phyloP scores from a whole-genome alignment of 768 basidiomycete species.

The Lactifluus piperatus region DNA sequence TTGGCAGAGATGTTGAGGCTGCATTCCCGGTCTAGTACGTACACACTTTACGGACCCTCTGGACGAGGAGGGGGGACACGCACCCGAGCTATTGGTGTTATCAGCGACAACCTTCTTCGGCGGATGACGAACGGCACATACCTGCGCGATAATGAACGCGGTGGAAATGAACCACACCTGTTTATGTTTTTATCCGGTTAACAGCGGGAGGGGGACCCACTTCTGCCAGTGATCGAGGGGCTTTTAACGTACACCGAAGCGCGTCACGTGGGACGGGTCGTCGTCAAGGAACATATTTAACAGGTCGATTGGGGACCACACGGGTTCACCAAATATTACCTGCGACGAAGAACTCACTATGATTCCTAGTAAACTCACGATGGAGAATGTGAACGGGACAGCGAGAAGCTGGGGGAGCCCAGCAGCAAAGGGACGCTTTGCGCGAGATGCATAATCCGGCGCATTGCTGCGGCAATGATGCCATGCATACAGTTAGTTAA shows the following conservation, averaged over 20 bases:
- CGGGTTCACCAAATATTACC: conserved; percentile 64
- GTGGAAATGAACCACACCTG: conserved; percentile 73
- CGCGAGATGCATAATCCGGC: conserved; percentile 67
- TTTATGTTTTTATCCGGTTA: conserved; percentile 16
- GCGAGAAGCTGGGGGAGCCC: conserved; percentile 60
- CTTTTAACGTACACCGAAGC: conserved; percentile 45
- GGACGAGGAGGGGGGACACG: background rate
- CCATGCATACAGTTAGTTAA: background rate
- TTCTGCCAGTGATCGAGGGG: background rate
- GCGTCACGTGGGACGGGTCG: conserved; percentile 49
- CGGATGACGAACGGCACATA: conserved; percentile 19
- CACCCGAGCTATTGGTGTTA: conserved; percentile 20
- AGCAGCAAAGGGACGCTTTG: conserved; percentile 46
- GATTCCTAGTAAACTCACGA: conserved; percentile 75
- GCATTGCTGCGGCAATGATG: conserved; percentile 42
- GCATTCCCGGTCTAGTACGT: conserved; percentile 12
- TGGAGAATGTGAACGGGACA: conserved; percentile 61
- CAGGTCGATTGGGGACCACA: conserved; percentile 74
- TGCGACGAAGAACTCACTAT: conserved; percentile 72
- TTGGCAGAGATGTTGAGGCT: conserved; percentile 80
- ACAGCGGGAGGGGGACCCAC: background rate
- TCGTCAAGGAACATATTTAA: conserved; percentile 61
- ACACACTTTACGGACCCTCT: background rate
- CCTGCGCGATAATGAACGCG: conserved; percentile 73
- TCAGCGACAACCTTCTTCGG: background rate